Evolutionary conservation across 176 grass and related monocot species (phyloP).

Genomic region (Saccharum officinarum): DNA sequence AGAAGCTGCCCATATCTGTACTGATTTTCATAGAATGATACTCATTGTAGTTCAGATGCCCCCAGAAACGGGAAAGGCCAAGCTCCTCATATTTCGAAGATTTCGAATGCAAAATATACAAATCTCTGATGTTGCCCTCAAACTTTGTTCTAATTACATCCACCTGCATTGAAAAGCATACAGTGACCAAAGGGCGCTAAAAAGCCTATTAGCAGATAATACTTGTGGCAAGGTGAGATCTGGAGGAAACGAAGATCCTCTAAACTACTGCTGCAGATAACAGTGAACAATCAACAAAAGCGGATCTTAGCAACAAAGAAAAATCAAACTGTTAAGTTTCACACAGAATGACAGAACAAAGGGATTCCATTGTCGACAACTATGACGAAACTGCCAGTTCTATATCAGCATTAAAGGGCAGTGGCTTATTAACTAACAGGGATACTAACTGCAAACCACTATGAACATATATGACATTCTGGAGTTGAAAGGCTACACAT

Average conservation of each 20-base stretch:
- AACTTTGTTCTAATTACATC: conserved; percentile 58
- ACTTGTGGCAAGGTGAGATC: not conserved
- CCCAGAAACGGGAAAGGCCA: conserved; percentile 82
- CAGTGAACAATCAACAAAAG: conserved; percentile 18
- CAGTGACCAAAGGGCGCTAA: conserved; percentile 1
- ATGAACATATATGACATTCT: not conserved
- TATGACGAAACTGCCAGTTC: conserved; percentile 3
- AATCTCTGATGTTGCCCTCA: conserved; percentile 64
- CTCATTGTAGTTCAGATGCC: conserved; percentile 89
- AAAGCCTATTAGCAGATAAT: conserved; percentile 1
- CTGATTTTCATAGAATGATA: conserved; percentile 51
- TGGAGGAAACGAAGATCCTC: conserved; percentile 4
- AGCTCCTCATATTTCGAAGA: conserved; percentile 77
- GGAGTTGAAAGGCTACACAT: not conserved
- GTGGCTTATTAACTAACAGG: not conserved
- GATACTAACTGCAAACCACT: not conserved
- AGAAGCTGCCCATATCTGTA: conserved; percentile 44
- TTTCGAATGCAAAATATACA: conserved; percentile 67
- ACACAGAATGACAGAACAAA: not conserved
- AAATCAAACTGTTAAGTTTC: conserved; percentile 10
- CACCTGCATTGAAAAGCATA: conserved; percentile 52
- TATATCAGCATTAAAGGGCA: not conserved
- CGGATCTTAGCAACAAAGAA: conserved; percentile 1
- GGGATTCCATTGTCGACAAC: not conserved
- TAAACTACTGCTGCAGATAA: not conserved